phyloP scores from a whole-genome alignment of 139 green algal genomes.

The Yamagishiella unicocca region DNA sequence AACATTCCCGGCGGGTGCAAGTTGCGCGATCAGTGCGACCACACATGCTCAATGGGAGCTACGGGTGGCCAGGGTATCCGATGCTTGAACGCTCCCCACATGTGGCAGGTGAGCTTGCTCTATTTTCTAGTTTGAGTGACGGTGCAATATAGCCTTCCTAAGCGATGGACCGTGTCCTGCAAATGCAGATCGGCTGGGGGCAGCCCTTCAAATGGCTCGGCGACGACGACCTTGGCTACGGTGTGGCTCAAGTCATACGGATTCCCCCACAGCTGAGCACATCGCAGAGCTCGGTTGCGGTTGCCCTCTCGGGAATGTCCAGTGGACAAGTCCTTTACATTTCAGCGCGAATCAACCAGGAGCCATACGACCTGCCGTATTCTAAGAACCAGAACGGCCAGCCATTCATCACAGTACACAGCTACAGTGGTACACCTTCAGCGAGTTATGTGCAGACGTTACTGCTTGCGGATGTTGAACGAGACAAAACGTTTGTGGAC shows the following conservation, averaged over 20 bases:
- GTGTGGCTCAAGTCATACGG: neutral
- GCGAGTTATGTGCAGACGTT: neutral
- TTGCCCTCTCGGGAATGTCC: neutral
- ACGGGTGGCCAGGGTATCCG: conserved; percentile 10
- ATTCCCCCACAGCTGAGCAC: neutral
- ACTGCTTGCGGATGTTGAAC: neutral
- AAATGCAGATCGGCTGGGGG: neutral
- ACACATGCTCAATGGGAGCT: conserved; percentile 23
- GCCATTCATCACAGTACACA: conserved; percentile 16
- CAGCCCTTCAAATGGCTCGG: neutral
- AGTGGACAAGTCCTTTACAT: neutral
- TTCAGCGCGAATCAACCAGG: neutral
- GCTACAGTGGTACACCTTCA: neutral
- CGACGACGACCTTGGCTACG: neutral
- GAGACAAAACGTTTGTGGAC: neutral
- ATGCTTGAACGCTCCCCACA: conserved; percentile 44
- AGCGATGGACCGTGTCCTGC: neutral
- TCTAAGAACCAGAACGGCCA: neutral
- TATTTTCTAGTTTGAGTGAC: neutral
- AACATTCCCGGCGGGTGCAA: neutral
- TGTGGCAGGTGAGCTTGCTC: neutral
- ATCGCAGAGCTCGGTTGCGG: neutral
- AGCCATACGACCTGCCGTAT: conserved; percentile 22
- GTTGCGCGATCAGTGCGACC: conserved; percentile 33
- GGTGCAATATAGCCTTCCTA: neutral